Evolutionary conservation across 1,284 basidiomycete genomes (phyloP), one percentile per base, ranked within the genome.

Genomic region (Trichosporon sp.): DNA sequence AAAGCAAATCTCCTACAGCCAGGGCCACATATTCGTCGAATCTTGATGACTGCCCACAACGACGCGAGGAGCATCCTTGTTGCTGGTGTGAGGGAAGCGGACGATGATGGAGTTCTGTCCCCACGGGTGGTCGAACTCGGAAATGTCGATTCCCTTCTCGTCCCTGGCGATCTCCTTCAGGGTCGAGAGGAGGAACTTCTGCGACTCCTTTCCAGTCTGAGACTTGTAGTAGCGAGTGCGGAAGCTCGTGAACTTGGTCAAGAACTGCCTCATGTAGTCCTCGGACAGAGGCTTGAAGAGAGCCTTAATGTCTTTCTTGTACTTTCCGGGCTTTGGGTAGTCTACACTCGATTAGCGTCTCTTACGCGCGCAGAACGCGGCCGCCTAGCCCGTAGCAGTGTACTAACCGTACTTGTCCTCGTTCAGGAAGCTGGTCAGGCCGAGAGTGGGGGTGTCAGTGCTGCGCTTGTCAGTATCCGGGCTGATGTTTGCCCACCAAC

Each of bases 111-210:
- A 86, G 81, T 91, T 90, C 84, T 99, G 95, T 10, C 88, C 89
- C 95, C 95, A 99, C 0, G 87, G 80, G 78, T 99, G 95, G 64
- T 83, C 70, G 77, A 97, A 97, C 77, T 95, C 92, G 32, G 83
- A 80, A 64, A 95, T 82, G 6, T 84, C 85, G 73, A 95, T 89
- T 32, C 80, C 80, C 9, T 87, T 84, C 27, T 87, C 88, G 66
- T 81, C 74, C 34, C 80, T 71, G 4, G 90, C 91, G 71, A 89
- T 86, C 90, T 91, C 83, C 29, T 82, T 74, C 70, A 96, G 86
- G 73, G 84, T 89, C 56, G 83, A 82, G 68, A 90, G 80, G 58
- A 98, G 84, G 93, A 93, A 99, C 66, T 85, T 79, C 76, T 96
- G 92, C 71, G 89, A 81, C 63, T 83, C 74, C 60, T 80, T 78